phyloP scores from a whole-genome alignment of 2,329 filamentous ascomycete species.

The Fusarium tricinctum region DNA sequence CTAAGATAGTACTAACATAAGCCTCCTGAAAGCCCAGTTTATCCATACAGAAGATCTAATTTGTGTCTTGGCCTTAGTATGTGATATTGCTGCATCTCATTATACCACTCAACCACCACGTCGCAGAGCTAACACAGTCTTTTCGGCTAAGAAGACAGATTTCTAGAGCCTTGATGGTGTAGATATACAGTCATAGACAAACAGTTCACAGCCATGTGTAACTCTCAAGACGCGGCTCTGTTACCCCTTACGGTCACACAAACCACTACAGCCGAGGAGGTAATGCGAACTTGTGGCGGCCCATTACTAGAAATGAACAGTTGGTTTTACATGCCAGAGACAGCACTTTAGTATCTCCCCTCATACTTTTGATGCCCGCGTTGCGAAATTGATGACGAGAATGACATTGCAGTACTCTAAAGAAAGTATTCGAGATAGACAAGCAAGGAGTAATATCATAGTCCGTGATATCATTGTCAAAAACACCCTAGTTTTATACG shows the following conservation, averaged over 20 bases:
- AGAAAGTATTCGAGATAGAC: constrained; percentile 1
- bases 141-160: neutral
- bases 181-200: constrained; percentile 3
- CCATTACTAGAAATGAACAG: neutral
- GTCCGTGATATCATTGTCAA: constrained; percentile 45
- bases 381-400: neutral
- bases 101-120: neutral
- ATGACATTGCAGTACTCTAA: neutral
- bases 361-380: neutral
- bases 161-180: neutral
- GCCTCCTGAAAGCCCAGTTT: too few species aligned
- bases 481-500: constrained; percentile 46
- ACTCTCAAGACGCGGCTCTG: constrained; percentile 20
- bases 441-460: constrained; percentile 29
- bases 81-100: neutral
- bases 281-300: neutral
- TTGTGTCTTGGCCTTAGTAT: too few species aligned
- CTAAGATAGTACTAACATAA: too few species aligned
- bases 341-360: neutral
- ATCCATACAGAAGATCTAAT: too few species aligned
- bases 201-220: constrained; percentile 16
- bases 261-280: neutral
- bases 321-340: neutral
- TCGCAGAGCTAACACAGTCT: neutral
- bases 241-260: constrained; percentile 19